phyloP scores from a whole-genome alignment of 176 grass and related monocot genomes.

The Chloris gayana region DNA sequence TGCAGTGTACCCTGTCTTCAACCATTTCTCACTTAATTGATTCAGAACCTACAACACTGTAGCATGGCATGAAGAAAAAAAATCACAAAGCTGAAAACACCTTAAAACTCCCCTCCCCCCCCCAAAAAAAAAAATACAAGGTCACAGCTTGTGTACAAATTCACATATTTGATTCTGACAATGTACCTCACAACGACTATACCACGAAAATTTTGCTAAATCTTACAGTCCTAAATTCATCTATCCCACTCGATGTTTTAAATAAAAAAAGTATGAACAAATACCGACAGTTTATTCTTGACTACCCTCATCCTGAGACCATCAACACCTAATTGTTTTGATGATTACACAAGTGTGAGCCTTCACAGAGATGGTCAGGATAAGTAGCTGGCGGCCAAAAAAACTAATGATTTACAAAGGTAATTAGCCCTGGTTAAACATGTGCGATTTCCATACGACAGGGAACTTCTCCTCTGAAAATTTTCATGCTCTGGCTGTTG shows the following conservation, averaged over 20 bases:
- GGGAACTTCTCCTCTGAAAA: neutral
- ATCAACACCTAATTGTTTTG: constrained; percentile 35
- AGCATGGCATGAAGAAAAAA: neutral
- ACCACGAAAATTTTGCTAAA: constrained; percentile 41
- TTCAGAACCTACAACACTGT: neutral
- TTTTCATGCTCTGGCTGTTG: constrained; percentile 40
- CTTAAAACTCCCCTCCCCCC: no score
- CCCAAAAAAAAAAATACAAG: no score
- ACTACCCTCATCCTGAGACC: constrained; percentile 42
- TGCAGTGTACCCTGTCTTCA: no score
- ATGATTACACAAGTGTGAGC: constrained; percentile 34
- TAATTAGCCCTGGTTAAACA: constrained; percentile 35
- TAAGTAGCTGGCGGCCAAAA: constrained; percentile 39
- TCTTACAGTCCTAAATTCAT: constrained; percentile 44
- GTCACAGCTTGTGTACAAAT: constrained; percentile 23
- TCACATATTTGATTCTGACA: constrained; percentile 43
- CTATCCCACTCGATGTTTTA: constrained; percentile 36
- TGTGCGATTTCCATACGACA: constrained; percentile 14
- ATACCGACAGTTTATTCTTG: constrained; percentile 49
- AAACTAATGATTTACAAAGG: constrained; percentile 55
- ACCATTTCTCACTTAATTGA: neutral
- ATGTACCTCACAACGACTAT: constrained; percentile 36
- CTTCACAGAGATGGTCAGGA: constrained; percentile 22
- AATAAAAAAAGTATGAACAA: constrained; percentile 24
- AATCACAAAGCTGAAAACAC: neutral